Base-by-base conservation (phyloP, 176 grass and related monocot species). In the Paspalum notatum region DNA sequence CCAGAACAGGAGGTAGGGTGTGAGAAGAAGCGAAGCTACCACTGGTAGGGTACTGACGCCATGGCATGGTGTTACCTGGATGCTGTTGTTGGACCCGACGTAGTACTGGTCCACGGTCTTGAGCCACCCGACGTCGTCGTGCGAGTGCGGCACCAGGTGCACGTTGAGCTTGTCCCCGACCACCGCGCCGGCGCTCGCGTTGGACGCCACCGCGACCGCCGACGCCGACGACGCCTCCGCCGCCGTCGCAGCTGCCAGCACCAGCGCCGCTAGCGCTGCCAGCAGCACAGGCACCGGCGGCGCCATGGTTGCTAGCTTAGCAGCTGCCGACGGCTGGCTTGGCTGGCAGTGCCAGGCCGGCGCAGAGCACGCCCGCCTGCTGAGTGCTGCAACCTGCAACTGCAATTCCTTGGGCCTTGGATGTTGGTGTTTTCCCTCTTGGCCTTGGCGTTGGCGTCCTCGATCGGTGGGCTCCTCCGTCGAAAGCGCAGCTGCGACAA, bases 111-210 rank as follows among this genome's bases (percentile, higher is more conserved):
- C 94, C 32, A 97, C 27, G 39, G 94, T 97, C 91, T 97, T 97
- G 72, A 97, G 89, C 94, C 94, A 97, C n/a, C 94, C 94, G 22
- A 97, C 94, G 81, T 97, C 94, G 79, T 97, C 94, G 60, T 97
- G 94, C 4, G 89, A 84, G 83, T 97, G 94, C 70, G 94, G 78
- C 68, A 97, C 94, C 64, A 97, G 55, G 85, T 97, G 89, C 84
- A 97, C 94, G 81, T 88, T 97, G n/a, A 97, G 84, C 84, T 91
- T 89, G 52, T 82, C 87, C 0, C 9, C 62, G 56, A 20, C 80
- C 65, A 80, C 87, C 45, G 80, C 17, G 42, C 53, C 87, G 40
- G 80, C 17, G 42, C 60, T 88, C 20, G 88, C 88, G 83, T 92
- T 92, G 76, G 85, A 92, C 24, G 63, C 13, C 58, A 80, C 25